Conservation (phyloP, 2,329 filamentous ascomycete species). For the Colletotrichum sp. region DNA sequence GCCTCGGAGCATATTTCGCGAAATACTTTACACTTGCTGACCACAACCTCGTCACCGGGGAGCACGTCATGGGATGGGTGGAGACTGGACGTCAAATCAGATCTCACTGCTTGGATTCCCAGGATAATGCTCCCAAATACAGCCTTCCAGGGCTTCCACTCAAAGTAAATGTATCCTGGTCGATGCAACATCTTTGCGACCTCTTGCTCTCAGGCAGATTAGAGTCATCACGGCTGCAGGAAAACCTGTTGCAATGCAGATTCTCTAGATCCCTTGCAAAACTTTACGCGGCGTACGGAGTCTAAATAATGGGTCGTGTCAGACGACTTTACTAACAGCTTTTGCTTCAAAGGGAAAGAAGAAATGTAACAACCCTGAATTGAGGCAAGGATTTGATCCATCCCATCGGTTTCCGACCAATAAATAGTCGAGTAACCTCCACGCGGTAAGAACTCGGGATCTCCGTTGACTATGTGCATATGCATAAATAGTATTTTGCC, state of each 20-base stretch:
- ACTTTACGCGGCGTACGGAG: background rate
- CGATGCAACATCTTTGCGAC: background rate
- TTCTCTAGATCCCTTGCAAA: background rate
- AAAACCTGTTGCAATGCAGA: background rate
- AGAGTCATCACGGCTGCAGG: background rate
- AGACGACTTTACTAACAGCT: background rate
- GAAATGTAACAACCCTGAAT: background rate
- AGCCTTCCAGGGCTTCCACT: background rate
- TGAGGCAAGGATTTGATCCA: background rate
- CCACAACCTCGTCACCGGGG: rapidly evolving
- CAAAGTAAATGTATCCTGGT: background rate
- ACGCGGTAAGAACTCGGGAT: background rate
- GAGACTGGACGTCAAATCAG: background rate
- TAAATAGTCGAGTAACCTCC: background rate
- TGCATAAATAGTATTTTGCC: background rate
- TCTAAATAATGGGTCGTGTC: background rate
- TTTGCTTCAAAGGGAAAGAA: background rate
- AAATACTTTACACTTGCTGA: rapidly evolving
- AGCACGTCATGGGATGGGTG: background rate
- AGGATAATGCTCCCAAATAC: background rate
- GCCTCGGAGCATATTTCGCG: background rate
- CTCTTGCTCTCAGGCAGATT: background rate
- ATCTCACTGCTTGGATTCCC: background rate
- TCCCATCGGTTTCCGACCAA: background rate
- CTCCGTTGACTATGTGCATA: background rate